A percentile compares a stretch with the other conserved stretches of the same genome.
Conservation (phyloP, 768 basidiomycete species). For the Phylloporus rhodoxanthus region DNA sequence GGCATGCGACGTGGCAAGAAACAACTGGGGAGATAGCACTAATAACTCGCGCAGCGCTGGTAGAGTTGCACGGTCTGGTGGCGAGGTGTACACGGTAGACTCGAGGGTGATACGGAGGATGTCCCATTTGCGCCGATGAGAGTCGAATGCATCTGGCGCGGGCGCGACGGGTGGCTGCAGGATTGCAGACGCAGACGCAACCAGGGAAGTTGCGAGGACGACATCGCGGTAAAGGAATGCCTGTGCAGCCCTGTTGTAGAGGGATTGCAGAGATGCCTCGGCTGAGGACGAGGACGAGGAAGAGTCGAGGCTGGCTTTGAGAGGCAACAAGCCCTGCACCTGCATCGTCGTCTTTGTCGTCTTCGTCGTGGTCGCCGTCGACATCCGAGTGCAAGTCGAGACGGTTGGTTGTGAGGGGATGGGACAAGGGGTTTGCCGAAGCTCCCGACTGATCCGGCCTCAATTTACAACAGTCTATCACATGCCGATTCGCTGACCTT, state of each 20-base stretch:
- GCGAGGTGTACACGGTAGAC: conserved; percentile 60
- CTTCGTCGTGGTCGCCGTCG: conserved; percentile 45
- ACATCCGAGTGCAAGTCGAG: conserved; percentile 31
- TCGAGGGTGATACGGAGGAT: conserved; percentile 81
- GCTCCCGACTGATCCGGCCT: background rate
- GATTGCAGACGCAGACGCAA: conserved; percentile 63
- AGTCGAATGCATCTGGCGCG: conserved; percentile 37
- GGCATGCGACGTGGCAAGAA: conserved; percentile 50
- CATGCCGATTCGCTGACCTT: too few relatives aligned
- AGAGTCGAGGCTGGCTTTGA: conserved; percentile 29
- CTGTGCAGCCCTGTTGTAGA: conserved; percentile 72
- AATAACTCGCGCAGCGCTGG: conserved; percentile 52
- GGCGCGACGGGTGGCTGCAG: conserved; percentile 39
- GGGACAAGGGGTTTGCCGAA: background rate
- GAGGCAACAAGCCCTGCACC: conserved; percentile 27
- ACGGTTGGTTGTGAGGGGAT: conserved; percentile 19
- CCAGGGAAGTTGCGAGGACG: conserved; percentile 55
- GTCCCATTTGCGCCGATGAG: conserved; percentile 76
- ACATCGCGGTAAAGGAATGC: conserved; percentile 76
- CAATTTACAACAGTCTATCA: too few relatives aligned
- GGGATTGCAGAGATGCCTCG: conserved; percentile 53
- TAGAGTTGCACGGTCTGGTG: conserved; percentile 36
- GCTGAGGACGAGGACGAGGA: conserved; percentile 33
- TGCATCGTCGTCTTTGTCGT: conserved; percentile 23
- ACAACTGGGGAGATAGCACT: conserved; percentile 51